Evolutionary conservation across 352 stramenopile species (phyloP).

Genomic region (Phytophthora colocasiae): DNA sequence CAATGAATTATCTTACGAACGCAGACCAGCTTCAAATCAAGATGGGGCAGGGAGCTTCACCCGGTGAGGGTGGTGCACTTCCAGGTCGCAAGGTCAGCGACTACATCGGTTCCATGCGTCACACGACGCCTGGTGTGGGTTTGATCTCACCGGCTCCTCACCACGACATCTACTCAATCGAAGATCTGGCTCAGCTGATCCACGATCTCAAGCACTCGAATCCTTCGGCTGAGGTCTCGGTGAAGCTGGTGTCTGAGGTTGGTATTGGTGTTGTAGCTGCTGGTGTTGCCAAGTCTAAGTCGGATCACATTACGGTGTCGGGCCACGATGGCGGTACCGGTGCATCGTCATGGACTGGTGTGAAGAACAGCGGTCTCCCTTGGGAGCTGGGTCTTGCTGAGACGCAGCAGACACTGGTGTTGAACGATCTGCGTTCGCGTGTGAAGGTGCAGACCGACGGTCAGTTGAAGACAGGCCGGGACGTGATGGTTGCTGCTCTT

Average conservation of each 20-base stretch:
- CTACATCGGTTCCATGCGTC: conserved; percentile 95
- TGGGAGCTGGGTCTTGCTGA: conserved; percentile 97
- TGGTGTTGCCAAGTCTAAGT: conserved; percentile 90
- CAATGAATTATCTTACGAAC: conserved; percentile 97
- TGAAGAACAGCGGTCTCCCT: conserved; percentile 95
- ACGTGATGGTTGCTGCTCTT: conserved; percentile 95
- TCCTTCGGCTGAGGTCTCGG: conserved; percentile 92
- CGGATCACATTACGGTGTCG: conserved; percentile 96
- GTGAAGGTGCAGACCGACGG: conserved; percentile 96
- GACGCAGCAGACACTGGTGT: conserved; percentile 96
- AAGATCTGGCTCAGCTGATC: conserved; percentile 98
- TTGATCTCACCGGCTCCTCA: conserved; percentile 97
- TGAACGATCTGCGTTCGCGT: conserved; percentile 94
- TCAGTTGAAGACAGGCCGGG: conserved; percentile 94
- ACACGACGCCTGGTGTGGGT: conserved; percentile 95
- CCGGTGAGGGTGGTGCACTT: conserved; percentile 96
- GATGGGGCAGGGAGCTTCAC: conserved; percentile 98
- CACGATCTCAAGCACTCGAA: conserved; percentile 98
- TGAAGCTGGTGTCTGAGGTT: conserved; percentile 98
- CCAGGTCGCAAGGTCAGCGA: conserved; percentile 97
- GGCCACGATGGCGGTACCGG: conserved; percentile 96
- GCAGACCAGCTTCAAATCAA: conserved; percentile 99
- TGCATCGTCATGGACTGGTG: conserved; percentile 94
- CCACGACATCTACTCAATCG: conserved; percentile 99
- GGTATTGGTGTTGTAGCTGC: conserved; percentile 96